Base-by-base conservation (phyloP, 495 filamentous ascomycete genomes). In the Penicillium desertorum region DNA sequence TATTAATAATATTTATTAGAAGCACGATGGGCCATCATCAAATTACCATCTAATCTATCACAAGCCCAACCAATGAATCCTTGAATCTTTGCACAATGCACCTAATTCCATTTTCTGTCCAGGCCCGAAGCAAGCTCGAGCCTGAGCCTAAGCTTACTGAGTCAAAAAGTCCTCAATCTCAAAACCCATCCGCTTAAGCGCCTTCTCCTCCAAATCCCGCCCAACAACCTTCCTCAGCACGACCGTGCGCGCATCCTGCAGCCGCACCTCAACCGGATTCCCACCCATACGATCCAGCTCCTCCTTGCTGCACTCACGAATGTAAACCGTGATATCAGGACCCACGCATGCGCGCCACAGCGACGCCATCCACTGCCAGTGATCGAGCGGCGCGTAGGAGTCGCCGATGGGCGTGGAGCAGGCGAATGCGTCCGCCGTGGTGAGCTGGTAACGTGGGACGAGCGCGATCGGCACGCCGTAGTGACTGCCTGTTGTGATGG, bases 341-440 rank as follows among this genome's bases (percentile, higher is more conserved):
- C 90, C 92, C 0, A 93, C 81, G 51, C 90, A 88, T 2, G 89
- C 88, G 2, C 92, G 86, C 93, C 93, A 98, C 3, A 96, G 80
- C 49, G 89, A 94, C 27, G 93, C 94, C 78, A 93, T 90, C 94
- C 94, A 97, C 72, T 96, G 91, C 94, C 94, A 98, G 68, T 98
- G 94, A 65, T 98, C 91, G 29, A 90, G 76, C 0, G 90, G 86
- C 1, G 82, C 81, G 67, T 96, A 96, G 3, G 83, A 77, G 61
- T 96, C 92, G 11, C 77, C 73, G 47, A 96, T 88, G 8, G 88
- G 88, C 11, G 92, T 83, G 16, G 78, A 74, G 49, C 79, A 82
- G 0, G 92, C 87, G 62, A 87, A 93, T 32, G 78, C 71, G 64
- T 97, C 89, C 6, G 88, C 86, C 1, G 83, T 83, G 2, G 86